Evolutionary conservation across 768 basidiomycete genomes (phyloP), one percentile per base, ranked within the genome.

Genomic region (Gyrodon lividus): DNA sequence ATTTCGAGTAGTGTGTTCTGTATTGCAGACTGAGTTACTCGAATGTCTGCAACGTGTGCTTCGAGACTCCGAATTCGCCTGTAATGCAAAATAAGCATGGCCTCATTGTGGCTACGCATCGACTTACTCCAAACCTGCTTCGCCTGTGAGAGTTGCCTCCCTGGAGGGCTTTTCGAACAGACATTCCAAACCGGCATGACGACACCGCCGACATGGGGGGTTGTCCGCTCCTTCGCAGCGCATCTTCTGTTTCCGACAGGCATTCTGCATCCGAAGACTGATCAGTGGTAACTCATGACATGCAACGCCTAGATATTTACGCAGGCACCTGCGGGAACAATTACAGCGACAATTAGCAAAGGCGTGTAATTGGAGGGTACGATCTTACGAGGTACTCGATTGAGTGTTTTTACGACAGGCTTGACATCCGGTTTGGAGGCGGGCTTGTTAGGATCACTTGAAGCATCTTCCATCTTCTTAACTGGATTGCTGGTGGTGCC

Each of bases 191-290:
- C 91, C 89, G 17, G 89, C 86, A 61, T 92, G 88, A 28, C 90
- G 80, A 72, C 95, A 98, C 39, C 95, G 83, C 62, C 89, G 86
- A 71, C 95, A 98, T n/a, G 95, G 95, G 22, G 95, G 94, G 62
- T 91, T 93, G 67, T 97, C 95, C 14, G 93, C 95, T 2, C 92
- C 93, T 69, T 95, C 92, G 66, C 94, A 98, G 60, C 93, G 79
- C 95, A 97, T 97, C 74, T 97, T 97, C 77, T 95, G 93, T 64
- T 92, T 90, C 60, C 94, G 78, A 70, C 94, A 96, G 16, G 92
- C 90, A 83, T 95, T 95, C 92, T 94, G 66, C 37, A 37, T 46
- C 38, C 39, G 44, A 26, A 55, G 24, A 45, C 37, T 42, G 48
- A 56, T 68, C 59, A 63, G 55, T 53, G 42, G 52, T 26, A 43